phyloP scores from a whole-genome alignment of 2,329 filamentous ascomycete species.

The Fusarium annulatum region DNA sequence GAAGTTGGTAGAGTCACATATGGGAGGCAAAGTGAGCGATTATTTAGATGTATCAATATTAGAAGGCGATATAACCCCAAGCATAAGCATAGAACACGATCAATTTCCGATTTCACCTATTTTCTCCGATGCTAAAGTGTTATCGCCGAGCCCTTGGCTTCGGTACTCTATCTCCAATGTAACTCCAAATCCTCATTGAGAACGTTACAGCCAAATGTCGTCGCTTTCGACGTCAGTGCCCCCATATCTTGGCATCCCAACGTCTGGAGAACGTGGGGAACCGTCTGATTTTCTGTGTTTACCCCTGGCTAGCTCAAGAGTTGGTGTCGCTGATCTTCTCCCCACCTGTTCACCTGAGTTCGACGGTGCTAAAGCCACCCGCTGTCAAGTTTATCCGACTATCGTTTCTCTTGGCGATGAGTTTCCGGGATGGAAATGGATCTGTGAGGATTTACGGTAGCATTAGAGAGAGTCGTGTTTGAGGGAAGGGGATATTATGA shows the following conservation, averaged over 20 bases:
- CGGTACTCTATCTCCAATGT: background rate
- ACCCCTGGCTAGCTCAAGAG: background rate
- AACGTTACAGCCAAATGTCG: background rate
- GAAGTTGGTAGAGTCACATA: background rate
- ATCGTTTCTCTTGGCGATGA: background rate
- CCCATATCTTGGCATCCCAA: conserved; percentile 20
- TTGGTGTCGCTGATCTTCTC: conserved; percentile 4
- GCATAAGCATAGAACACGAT: background rate
- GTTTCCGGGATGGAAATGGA: background rate
- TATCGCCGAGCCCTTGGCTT: background rate
- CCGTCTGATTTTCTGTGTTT: conserved; percentile 2
- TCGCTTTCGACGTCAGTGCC: conserved; percentile 4
- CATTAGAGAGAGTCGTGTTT: background rate
- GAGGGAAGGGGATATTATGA: background rate
- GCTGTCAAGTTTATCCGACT: background rate
- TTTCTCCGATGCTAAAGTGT: background rate
- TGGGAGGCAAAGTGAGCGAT: conserved; percentile 7
- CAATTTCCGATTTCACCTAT: background rate
- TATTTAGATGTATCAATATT: background rate
- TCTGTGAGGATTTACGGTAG: background rate
- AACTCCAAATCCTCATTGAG: background rate
- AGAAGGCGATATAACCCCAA: background rate
- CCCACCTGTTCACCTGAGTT: conserved; percentile 3
- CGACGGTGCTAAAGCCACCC: conserved; percentile 1
- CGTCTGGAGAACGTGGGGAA: conserved; percentile 28